Base-by-base conservation (phyloP, 352 stramenopile genomes). In the Blastocystis sp. region DNA sequence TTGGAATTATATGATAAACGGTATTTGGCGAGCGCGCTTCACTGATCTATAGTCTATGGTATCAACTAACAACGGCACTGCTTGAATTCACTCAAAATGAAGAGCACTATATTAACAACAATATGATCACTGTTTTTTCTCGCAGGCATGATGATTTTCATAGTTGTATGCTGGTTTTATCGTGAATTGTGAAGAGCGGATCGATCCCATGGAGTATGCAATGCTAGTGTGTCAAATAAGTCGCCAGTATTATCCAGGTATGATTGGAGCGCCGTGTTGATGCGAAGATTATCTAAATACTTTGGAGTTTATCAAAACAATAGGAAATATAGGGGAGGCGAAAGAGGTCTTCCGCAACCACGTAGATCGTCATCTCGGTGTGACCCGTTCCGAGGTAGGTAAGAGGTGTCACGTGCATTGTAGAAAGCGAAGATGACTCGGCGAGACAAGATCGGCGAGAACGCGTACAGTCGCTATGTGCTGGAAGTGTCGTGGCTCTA, bases 131-230 rank as follows among this genome's bases (percentile, higher is more conserved):
- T 62, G 70, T 80, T 64, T 11, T 34, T 45, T 15, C 26, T 23
- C 9, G 20, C 34, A 34, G 34, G 0, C 1, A 26, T 9, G 15
- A 62, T 80, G 18, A 20, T 23, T n/a, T 62, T 1, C 23, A 15
- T 80, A 64, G 70, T 64, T 80, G 45, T 80, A 80, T 64, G 70
- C 70, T 11, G 70, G 70, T 18, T 80, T 80, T 62, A 80, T 80
- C 43, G 70, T 47, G 26, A 63, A 62, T 23, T 80, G 70, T 41
- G 70, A 80, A 64, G 45, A 50, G 29, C 70, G 45, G 13, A 61
- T 80, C 37, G 70, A 62, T 41, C 39, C 70, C 8, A n/a, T 80
- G 70, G 70, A 80, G 64, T 80, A 80, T 43, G 70, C 70, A 7
- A 80, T 80, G 50, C 45, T 80, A 8, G 70, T 80, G 41, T 80